Evolutionary conservation across 2,329 filamentous ascomycete species (phyloP).

Genomic region (Trichoderma sp.): DNA sequence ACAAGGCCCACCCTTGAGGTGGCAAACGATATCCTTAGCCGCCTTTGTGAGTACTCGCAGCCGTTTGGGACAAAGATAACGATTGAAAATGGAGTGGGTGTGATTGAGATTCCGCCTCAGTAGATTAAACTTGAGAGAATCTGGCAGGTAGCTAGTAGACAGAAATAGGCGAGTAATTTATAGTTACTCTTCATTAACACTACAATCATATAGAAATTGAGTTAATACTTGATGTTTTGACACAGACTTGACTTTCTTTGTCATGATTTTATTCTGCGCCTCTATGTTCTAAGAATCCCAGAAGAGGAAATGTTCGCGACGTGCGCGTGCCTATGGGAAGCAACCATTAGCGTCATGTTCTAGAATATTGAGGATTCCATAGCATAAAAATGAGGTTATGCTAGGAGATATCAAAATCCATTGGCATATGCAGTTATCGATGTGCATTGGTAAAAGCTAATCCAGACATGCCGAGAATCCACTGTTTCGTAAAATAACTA

Average conservation of each 20-base stretch:
- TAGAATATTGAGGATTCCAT: too few species aligned
- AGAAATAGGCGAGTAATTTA: neutral
- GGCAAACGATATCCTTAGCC: neutral
- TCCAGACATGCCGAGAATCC: neutral
- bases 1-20: neutral
- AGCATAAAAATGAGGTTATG: too few species aligned
- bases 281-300: neutral
- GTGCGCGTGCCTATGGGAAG: neutral
- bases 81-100: neutral
- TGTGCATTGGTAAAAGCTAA: neutral
- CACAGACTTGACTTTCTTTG: neutral
- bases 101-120: neutral
- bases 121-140: neutral
- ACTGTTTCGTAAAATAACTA: neutral
- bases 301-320: neutral
- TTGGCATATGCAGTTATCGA: neutral
- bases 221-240: neutral
- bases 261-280: neutral
- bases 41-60: neutral
- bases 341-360: too few species aligned
- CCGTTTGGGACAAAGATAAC: conserved; percentile 1
- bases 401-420: too few species aligned
- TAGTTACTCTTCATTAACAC: neutral
- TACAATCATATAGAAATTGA: neutral
- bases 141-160: too few species aligned